Percentiles rank a stretch among this genome's conserved stretches.
Evolutionary conservation across 179 eudicot genomes (phyloP).

Genomic region (Heliamphora pulchella): DNA sequence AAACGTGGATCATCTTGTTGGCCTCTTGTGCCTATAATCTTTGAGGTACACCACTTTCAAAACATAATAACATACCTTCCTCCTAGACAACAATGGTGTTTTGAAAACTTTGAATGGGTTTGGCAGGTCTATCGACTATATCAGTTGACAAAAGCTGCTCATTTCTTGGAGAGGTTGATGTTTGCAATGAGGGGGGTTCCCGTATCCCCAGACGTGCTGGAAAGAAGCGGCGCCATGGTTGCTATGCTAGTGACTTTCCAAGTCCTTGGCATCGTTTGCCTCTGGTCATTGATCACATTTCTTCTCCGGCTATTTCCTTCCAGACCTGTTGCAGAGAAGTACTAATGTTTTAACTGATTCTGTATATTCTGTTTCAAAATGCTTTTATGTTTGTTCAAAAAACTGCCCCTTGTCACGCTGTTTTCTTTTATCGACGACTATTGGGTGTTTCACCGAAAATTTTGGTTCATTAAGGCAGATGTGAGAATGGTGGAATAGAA

Average conservation of each 20-base stretch:
- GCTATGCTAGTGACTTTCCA: constrained; percentile 60
- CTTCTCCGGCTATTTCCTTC: constrained; percentile 76
- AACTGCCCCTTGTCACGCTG: background rate
- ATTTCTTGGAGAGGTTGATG: constrained; percentile 56
- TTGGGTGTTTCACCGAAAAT: too few relatives aligned
- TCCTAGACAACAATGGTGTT: background rate
- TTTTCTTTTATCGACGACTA: background rate
- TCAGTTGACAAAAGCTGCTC: constrained; percentile 58
- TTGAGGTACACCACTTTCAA: constrained; percentile 47
- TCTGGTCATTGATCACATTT: constrained; percentile 83
- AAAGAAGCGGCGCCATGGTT: constrained; percentile 46
- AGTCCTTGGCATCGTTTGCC: constrained; percentile 56
- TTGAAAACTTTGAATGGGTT: background rate
- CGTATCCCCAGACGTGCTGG: constrained; percentile 39
- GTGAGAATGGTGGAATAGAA: background rate
- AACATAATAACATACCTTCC: background rate
- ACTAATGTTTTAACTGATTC: constrained; percentile 26
- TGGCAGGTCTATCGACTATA: constrained; percentile 69
- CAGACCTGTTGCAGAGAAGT: constrained; percentile 57
- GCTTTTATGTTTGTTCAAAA: background rate
- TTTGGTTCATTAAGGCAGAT: background rate
- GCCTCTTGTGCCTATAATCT: constrained; percentile 77
- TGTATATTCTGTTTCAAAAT: constrained; percentile 3
- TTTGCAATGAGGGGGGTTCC: constrained; percentile 41
- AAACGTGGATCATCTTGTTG: constrained; percentile 59